These are phyloP conservation scores for Gnaphalium uliginosum DNA, from an alignment of 129 eudicot species.

Conservation along the genomic window DNA sequence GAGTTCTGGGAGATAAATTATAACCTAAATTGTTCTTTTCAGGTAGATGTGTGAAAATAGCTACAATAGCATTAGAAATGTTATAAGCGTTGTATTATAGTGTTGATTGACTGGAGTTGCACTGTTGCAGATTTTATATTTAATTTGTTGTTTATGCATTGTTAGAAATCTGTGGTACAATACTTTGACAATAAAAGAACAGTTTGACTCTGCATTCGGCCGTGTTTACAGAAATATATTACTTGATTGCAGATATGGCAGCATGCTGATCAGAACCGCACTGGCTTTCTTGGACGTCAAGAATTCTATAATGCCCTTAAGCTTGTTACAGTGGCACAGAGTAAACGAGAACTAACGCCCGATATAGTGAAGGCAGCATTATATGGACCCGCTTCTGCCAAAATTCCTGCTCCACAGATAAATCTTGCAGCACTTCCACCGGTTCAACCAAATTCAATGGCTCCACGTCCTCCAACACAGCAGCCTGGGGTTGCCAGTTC, in stretches of 20 bases:
- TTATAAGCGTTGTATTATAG: neutral
- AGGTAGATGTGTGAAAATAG: neutral
- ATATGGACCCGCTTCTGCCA: conserved; percentile 85
- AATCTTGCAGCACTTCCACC: conserved; percentile 57
- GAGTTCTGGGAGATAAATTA: neutral
- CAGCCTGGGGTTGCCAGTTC: conserved; percentile 44
- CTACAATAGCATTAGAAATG: neutral
- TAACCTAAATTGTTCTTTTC: neutral
- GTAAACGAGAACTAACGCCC: conserved; percentile 84
- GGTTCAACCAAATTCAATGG: conserved; percentile 56
- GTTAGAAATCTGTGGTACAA: neutral
- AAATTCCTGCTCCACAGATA: conserved; percentile 88
- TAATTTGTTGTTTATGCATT: neutral
- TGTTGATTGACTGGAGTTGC: conserved; percentile 11
- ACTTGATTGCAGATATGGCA: conserved; percentile 80
- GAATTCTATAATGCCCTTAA: conserved; percentile 92
- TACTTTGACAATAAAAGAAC: conserved; percentile 1
- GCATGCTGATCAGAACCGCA: conserved; percentile 84
- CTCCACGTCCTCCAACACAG: conserved; percentile 54
- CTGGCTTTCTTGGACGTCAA: conserved; percentile 83
- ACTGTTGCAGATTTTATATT: neutral
- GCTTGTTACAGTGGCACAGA: conserved; percentile 95
- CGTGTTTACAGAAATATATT: conserved; percentile 1
- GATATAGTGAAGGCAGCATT: conserved; percentile 93
- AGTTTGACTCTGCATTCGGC: neutral